These are phyloP conservation scores for Isabelozyma pseudorhagii DNA, from an alignment of 805 yeast species.

Conservation along the genomic window DNA sequence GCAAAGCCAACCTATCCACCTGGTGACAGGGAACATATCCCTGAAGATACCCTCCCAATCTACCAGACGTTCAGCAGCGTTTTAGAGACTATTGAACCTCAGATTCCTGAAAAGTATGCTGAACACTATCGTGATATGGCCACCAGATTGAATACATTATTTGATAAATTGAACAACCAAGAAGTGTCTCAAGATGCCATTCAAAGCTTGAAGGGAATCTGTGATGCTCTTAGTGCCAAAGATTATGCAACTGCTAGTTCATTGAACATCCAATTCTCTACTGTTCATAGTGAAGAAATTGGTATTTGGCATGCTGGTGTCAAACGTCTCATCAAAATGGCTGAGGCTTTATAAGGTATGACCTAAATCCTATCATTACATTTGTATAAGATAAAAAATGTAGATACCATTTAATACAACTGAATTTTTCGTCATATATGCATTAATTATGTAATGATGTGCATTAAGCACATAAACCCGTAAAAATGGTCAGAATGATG, in stretches of 20 bases:
- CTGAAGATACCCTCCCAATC: constrained; percentile 56
- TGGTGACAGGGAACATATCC: constrained; percentile 69
- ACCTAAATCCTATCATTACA: too few species aligned
- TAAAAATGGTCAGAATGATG: too few species aligned
- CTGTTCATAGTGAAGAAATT: constrained; percentile 65
- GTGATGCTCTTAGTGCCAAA: constrained; percentile 46
- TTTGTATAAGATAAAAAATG: too few species aligned
- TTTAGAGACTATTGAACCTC: constrained; percentile 62
- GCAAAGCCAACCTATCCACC: constrained; percentile 40
- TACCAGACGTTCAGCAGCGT: constrained; percentile 53
- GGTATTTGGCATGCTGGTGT: constrained; percentile 95
- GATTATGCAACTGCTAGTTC: constrained; percentile 61
- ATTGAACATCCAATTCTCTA: constrained; percentile 55
- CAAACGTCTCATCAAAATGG: constrained; percentile 79
- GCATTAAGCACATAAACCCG: too few species aligned
- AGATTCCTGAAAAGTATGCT: constrained; percentile 67
- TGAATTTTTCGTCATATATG: too few species aligned
- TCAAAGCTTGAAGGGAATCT: constrained; percentile 48
- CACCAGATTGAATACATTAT: constrained; percentile 73
- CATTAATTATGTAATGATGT: too few species aligned
- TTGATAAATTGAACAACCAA: constrained; percentile 71
- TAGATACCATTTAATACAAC: too few species aligned
- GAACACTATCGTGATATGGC: constrained; percentile 80
- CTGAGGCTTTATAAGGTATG: constrained; percentile 31
- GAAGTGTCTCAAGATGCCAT: constrained; percentile 60